Evolutionary conservation across 495 filamentous ascomycete genomes (phyloP).

Genomic region (Neurospora sp.): DNA sequence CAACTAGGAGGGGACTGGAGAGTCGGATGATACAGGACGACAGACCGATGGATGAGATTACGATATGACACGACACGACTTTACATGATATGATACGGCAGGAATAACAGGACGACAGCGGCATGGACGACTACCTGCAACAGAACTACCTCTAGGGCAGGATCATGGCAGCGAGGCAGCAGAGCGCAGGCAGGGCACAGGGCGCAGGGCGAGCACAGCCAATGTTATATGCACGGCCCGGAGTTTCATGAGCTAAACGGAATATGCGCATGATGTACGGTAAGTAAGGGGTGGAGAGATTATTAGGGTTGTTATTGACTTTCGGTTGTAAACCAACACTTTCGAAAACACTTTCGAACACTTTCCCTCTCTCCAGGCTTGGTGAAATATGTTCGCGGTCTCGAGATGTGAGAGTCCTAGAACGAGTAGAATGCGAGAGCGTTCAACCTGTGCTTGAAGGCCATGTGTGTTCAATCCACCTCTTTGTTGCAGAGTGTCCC

Average conservation of each 20-base stretch:
- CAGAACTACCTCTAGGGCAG: not conserved
- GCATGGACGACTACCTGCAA: not conserved
- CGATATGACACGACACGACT: not conserved
- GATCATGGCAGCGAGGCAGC: not conserved
- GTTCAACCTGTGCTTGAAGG: not conserved
- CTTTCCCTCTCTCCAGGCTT: not conserved
- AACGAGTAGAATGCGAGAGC: too few species aligned
- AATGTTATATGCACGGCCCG: not conserved
- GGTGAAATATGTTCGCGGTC: not conserved
- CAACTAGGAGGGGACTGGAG: conserved; percentile 25
- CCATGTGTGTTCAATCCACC: not conserved
- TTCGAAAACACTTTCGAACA: not conserved
- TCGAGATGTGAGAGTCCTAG: not conserved
- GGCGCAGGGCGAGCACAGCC: not conserved
- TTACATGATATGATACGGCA: not conserved
- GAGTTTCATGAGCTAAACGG: not conserved
- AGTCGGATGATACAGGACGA: not conserved
- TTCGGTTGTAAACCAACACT: not conserved
- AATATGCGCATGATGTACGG: not conserved
- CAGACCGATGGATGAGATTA: not conserved
- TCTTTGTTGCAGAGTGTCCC: not conserved
- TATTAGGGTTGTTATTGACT: not conserved
- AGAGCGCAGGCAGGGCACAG: not conserved
- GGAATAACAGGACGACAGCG: not conserved
- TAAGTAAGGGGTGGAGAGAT: not conserved